Evolutionary conservation across 1,139 yeast species (phyloP).

Genomic region (Taiozyma sp.): DNA sequence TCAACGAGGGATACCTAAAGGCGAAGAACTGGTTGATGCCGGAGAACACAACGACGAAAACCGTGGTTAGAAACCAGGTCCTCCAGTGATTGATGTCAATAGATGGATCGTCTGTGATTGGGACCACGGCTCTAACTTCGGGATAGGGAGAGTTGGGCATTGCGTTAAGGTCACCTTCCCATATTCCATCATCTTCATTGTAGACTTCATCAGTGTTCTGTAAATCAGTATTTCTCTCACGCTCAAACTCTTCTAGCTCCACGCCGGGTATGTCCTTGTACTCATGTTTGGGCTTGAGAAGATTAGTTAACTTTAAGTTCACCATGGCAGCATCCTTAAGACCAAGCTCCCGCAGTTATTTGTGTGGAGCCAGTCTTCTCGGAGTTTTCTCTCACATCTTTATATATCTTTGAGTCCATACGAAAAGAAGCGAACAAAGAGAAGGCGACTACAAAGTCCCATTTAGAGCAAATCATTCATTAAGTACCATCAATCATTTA

Average conservation of each 20-base stretch:
- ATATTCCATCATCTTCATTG: conserved; percentile 21
- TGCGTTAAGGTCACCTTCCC: conserved; percentile 25
- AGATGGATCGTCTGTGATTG: conserved; percentile 41
- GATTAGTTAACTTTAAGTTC: not conserved
- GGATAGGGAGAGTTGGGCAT: conserved; percentile 49
- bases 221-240: not conserved
- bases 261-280: not conserved
- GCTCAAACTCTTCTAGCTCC: not conserved
- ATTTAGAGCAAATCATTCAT: not conserved
- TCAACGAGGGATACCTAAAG: conserved; percentile 41
- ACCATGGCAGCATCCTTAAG: not conserved
- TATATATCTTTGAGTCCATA: too few species aligned
- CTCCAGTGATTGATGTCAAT: conserved; percentile 45
- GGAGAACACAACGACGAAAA: conserved; percentile 46
- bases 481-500: not conserved
- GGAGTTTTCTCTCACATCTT: too few species aligned
- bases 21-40: conserved; percentile 49
- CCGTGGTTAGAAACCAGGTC: conserved; percentile 43
- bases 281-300: not conserved
- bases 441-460: too few species aligned
- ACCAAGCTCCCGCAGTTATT: not conserved
- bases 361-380: not conserved
- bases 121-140: conserved; percentile 52
- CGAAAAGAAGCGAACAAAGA: too few species aligned
- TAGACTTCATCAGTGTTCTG: not conserved